Conservation (phyloP, 2,329 filamentous ascomycete species). For the Aspergillus puulaauensis region DNA sequence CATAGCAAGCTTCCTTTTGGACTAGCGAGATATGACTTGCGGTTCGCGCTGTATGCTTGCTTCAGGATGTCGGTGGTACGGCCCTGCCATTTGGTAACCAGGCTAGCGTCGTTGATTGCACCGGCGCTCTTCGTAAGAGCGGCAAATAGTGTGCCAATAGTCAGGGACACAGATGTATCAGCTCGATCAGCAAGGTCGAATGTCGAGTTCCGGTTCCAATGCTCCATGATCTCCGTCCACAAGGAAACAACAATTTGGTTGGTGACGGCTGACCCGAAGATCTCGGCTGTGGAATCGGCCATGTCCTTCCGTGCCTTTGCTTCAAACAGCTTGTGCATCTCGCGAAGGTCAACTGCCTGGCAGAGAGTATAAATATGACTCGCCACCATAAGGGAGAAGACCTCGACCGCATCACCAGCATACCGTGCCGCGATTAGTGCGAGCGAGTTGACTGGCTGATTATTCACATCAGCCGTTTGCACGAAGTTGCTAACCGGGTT, state of each 20-base stretch:
- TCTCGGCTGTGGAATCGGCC: background rate
- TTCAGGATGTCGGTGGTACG: background rate
- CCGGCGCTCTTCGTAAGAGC: background rate
- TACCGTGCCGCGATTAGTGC: slow-evolving; percentile 60
- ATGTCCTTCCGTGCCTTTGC: background rate
- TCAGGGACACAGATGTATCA: background rate
- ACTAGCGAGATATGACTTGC: slow-evolving; percentile 14
- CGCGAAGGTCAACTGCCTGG: slow-evolving; percentile 58
- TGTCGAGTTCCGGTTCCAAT: slow-evolving; percentile 15
- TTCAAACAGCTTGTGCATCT: slow-evolving; percentile 21
- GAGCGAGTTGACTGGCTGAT: slow-evolving; percentile 66
- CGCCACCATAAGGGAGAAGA: slow-evolving; percentile 57
- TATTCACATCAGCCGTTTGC: slow-evolving; percentile 66
- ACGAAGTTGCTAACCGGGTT: slow-evolving; percentile 64
- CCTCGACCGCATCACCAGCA: slow-evolving; percentile 56
- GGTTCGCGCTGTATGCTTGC: slow-evolving; percentile 13
- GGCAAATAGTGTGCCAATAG: slow-evolving; percentile 8
- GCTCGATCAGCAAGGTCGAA: slow-evolving; percentile 15
- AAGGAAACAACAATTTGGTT: background rate
- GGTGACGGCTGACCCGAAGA: background rate
- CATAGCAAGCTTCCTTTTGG: slow-evolving; percentile 27
- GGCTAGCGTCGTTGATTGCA: background rate
- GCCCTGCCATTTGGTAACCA: slow-evolving; percentile 6
- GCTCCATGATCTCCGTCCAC: slow-evolving; percentile 18
- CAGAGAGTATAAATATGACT: slow-evolving; percentile 57